Percentiles rank a stretch among this genome's conserved stretches.
These are phyloP conservation scores for Pyrenochaeta sp. DNA, from an alignment of 2,329 filamentous ascomycete species.

Conservation along the genomic window DNA sequence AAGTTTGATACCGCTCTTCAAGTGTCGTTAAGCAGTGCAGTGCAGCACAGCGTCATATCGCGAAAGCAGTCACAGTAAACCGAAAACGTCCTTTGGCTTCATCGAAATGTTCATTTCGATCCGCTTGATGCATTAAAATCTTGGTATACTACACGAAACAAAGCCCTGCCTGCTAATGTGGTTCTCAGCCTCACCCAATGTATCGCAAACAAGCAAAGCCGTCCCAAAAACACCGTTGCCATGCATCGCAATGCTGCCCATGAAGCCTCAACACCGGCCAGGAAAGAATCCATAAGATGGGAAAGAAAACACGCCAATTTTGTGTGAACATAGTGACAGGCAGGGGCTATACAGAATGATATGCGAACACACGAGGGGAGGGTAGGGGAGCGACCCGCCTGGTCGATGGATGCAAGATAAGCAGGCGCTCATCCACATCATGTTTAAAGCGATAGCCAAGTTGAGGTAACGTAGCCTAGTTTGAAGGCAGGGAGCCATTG, in stretches of 20 bases:
- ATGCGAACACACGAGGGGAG: background rate
- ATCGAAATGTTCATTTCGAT: background rate
- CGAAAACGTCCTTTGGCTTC: background rate
- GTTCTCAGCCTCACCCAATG: background rate
- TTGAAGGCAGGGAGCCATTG: slow-evolving; percentile 35
- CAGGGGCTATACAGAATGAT: background rate
- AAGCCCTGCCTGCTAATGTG: background rate
- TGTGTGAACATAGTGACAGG: slow-evolving; percentile 10
- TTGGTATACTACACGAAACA: slow-evolving; percentile 3
- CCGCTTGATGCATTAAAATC: slow-evolving; percentile 1
- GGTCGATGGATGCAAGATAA: background rate
- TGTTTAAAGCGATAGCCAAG: background rate
- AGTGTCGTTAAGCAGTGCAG: background rate
- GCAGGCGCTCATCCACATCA: background rate
- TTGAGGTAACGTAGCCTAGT: slow-evolving; percentile 9
- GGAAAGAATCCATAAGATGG: slow-evolving; percentile 4
- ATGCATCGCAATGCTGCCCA: slow-evolving; percentile 1
- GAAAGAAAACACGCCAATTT: slow-evolving; percentile 23
- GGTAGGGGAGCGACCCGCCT: background rate
- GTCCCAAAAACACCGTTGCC: slow-evolving; percentile 1
- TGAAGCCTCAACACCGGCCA: slow-evolving; percentile 1
- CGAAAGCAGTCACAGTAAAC: background rate
- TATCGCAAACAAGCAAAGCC: background rate
- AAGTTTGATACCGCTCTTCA: background rate
- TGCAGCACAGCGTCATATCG: background rate